A percentile compares a stretch with the other conserved stretches of the same genome.
Conservation (phyloP, 139 green algal genomes). For the Tetradesmus lagerheimii region DNA sequence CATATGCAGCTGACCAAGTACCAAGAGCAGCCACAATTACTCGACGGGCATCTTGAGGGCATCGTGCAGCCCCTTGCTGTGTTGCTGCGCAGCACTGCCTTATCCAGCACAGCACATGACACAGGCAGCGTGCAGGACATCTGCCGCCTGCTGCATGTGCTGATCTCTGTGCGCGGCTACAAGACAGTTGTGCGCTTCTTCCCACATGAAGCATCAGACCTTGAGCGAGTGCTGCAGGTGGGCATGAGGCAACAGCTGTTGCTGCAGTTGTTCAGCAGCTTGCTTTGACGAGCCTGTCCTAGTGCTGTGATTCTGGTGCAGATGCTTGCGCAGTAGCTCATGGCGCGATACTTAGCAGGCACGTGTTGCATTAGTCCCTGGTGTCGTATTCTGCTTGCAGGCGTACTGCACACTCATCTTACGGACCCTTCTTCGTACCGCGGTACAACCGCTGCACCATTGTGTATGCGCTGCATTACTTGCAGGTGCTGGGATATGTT, state of each 20-base stretch:
- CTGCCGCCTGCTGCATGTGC: conserved; percentile 81
- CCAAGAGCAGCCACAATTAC: conserved; percentile 94
- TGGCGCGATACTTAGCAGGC: no score
- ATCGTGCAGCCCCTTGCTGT: conserved; percentile 81
- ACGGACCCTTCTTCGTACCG: neutral
- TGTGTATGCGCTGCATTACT: neutral
- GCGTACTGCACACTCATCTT: no score
- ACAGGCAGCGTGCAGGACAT: conserved; percentile 49
- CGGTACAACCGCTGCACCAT: neutral
- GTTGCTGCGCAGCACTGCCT: conserved; percentile 69
- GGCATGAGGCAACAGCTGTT: conserved; percentile 43
- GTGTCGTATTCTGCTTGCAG: no score
- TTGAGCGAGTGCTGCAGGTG: conserved; percentile 87
- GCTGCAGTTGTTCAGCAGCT: no score
- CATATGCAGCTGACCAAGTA: conserved; percentile 89
- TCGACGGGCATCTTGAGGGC: conserved; percentile 90
- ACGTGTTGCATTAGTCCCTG: no score
- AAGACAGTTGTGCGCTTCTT: conserved; percentile 96
- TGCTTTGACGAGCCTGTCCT: no score
- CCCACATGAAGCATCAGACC: conserved; percentile 82
- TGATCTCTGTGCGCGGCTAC: conserved; percentile 85
- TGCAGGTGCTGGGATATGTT: conserved; percentile 27
- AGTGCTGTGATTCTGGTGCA: no score
- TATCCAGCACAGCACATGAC: conserved; percentile 38
- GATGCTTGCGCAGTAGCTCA: no score